Evolutionary conservation across 2,329 filamentous ascomycete genomes (phyloP), one percentile per base, ranked within the genome.

Genomic region (Sporothrix curviconia): DNA sequence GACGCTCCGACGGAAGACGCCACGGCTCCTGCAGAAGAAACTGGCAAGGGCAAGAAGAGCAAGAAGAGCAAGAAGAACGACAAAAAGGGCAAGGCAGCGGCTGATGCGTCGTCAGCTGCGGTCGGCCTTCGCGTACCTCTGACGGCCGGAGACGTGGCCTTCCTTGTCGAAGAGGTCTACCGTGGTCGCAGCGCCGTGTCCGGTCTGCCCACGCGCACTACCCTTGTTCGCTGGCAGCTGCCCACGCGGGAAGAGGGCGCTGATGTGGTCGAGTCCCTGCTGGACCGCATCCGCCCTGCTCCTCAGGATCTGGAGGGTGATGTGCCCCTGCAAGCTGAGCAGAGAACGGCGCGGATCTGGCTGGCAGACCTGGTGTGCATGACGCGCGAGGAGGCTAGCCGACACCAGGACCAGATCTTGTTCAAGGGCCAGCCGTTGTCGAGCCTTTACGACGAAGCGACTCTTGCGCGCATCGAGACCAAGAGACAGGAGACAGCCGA

Each of bases 111-210:
- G 2, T 72, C 77, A 56, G 72, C 85, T 57, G 75, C 81, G 0
- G 73, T 87, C 11, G 92, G 94, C 0, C 74, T 99, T 50, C 90
- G 90, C 62, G 77, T 94, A 1, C 89, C 91, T 0, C 70, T 97
- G 59, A 92, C 83, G 0, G 78, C 82, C 36, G 85, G 86, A 32
- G 94, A 99, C 69, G 83, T 96, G 14, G 87, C 89, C 2, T 97
- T 95, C 70, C 71, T 97, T 2, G 79, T 92, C 0, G 94, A 99
- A 66, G 94, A 99, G 66, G 82, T 96, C 2, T 99, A 86, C 71
- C 82, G 83, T 44, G 91, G 90, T 3, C 85, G 87, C 57, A 97
- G 92, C 67, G 85, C 83, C 14, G 76, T 99, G 51, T 95, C 87
- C 17, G 90, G 90, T 0, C 77, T 97, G 22, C 77, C 89, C 0